Base-by-base conservation (phyloP, 495 filamentous ascomycete species). In the Penicillium ochrochloron region DNA sequence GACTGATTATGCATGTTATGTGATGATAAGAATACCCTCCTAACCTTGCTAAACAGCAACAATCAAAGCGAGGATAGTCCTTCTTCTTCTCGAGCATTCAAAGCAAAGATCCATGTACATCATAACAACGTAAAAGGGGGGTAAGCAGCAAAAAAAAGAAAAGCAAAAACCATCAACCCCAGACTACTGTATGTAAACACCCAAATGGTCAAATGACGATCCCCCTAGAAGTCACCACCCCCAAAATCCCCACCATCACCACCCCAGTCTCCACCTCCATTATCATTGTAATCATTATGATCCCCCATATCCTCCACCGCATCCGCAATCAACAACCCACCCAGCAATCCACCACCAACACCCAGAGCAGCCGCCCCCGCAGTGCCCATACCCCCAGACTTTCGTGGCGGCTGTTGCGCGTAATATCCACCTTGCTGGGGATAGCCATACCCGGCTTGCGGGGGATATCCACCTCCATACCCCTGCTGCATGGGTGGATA, bases 291-390 rank as follows among this genome's bases (percentile, higher is more conserved):
- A 27, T 88, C 76, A 64, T 89, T 66, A 55, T 83, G 68, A 62
- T 70, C 70, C 19, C 55, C 70, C 31, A 72, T 53, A 48, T 89
- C 88, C 50, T 87, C 72, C 51, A 92, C 78, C 11, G 86, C 88
- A 69, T 90, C 83, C 4, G 82, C 89, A 44, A 96, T 70, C 71
- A 94, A 53, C 66, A 81, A 77, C 12, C 91, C 92, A 63, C 91
- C 92, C 3, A 94, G 44, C 68, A 96, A 64, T 59, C 92, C 92
- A 60, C 88, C 92, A 52, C 91, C 92, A 10, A 92, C 70, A 73
- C 92, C 92, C 63, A 94, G 75, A 19, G 91, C 92, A 10, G 89
- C 90, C 29, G 85, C 90, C 51, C 90, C 90, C 1, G 80, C 85
- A 48, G 80, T 80, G 23, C 90, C 91, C 80, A 92, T 82, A 0